A percentile compares a stretch with the other conserved stretches of the same genome.
These are phyloP conservation scores for Mycocentrospora acerina DNA, from an alignment of 2,329 filamentous ascomycete genomes.

Conservation along the genomic window DNA sequence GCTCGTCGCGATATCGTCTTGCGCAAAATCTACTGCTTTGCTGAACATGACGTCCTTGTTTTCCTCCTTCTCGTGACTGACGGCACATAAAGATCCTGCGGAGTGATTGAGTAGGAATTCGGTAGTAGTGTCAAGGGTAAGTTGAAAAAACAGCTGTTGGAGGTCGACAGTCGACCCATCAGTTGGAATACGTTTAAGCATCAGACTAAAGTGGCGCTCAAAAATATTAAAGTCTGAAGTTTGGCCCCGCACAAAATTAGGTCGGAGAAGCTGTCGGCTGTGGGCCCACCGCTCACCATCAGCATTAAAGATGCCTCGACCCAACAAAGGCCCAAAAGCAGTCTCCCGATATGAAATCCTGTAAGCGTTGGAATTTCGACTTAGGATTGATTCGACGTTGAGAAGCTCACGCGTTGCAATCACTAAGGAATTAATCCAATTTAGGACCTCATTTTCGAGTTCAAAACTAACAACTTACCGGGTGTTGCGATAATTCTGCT, in stretches of 20 bases:
- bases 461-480: background rate
- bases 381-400: constrained; percentile 51
- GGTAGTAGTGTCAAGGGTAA: constrained; percentile 53
- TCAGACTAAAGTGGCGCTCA: constrained; percentile 59
- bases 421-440: constrained; percentile 3
- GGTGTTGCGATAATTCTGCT: constrained; percentile 31
- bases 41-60: constrained; percentile 45
- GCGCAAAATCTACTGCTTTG: constrained; percentile 47
- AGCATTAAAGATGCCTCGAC: constrained; percentile 50
- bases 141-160: constrained; percentile 48
- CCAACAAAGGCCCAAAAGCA: constrained; percentile 45
- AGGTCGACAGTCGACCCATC: constrained; percentile 46
- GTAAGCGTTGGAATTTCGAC: constrained; percentile 51
- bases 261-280: constrained; percentile 52
- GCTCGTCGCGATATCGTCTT: constrained; percentile 40
- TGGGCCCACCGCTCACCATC: constrained; percentile 48
- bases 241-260: constrained; percentile 56
- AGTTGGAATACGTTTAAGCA: constrained; percentile 63
- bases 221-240: constrained; percentile 59
- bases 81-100: constrained; percentile 39
- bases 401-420: constrained; percentile 50
- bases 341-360: constrained; percentile 39
- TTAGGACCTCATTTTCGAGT: no score
- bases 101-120: constrained; percentile 53
- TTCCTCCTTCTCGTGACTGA: constrained; percentile 24